Base-by-base conservation (phyloP, 345 rosid genomes). In the Nasturtium officinale region DNA sequence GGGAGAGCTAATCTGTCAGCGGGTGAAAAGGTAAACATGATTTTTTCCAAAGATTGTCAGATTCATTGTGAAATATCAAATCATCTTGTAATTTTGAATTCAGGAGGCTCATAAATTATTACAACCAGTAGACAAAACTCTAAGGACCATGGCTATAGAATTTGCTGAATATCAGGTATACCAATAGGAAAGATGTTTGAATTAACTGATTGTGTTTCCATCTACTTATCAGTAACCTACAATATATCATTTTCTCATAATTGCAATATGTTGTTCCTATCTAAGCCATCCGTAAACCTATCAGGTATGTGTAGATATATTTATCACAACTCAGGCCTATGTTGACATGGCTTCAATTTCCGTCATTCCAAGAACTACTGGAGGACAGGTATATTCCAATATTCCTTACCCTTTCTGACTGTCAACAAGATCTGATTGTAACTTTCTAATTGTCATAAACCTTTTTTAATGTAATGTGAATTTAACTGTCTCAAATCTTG, bases 91-190 rank as follows among this genome's bases (percentile, higher is more conserved):
- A 58, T 63, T 66, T 67, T 63, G 52, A 75, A 73, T 75, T 77
- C 76, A 92, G 98, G 98, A 92, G 82, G 85, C 96, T 56, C 91
- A 86, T 77, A 92, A 92, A 75, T 84, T 92, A 77, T 87, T 92
- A 20, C 97, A 87, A 66, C 87, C 98, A 61, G 91, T 86, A 2
- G 98, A 92, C 80, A 90, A 87, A 82, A 84, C 83, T 61, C 77
- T 92, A 77, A 90, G 82, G 88, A 83, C 93, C 71, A 81, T 93
- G 97, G 97, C 94, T 56, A 83, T 90, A 75, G 98, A 90, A 54
- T 83, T 93, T 86, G 98, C 98, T 16, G 98, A 93, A 79, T 90
- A 83, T 73, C 98, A 90, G 96, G 98, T 90, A 48, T 47, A 63
- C 65, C 29, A 52, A 7, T 63, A 46, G 28, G 4, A 28, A 65